Conservation (phyloP, 1,139 yeast genomes). For the Candida sp. region DNA sequence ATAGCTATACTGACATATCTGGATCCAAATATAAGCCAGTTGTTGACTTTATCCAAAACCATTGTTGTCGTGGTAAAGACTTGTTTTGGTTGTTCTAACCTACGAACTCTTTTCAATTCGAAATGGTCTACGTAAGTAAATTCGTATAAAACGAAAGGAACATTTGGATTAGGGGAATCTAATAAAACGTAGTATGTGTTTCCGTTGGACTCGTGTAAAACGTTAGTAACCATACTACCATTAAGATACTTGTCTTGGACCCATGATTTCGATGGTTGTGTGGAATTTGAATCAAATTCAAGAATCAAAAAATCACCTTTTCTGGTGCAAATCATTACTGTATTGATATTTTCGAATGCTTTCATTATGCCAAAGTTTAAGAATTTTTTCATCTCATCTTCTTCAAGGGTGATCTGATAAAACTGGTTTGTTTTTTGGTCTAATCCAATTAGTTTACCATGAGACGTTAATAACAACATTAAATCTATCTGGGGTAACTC, state of each 20-base stretch:
- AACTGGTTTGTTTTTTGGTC: conserved; percentile 14
- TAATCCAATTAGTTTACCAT: conserved; percentile 49
- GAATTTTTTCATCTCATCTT: conserved; percentile 24
- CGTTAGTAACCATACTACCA: conserved; percentile 51
- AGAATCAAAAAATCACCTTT: conserved; percentile 51
- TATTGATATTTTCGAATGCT: conserved; percentile 36
- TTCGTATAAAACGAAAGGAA: conserved; percentile 48
- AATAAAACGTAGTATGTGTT: conserved; percentile 35
- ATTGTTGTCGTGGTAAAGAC: conserved; percentile 61
- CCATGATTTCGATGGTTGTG: conserved; percentile 18
- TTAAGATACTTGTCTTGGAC: conserved; percentile 14
- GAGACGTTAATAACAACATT: conserved; percentile 57
- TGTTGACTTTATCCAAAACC: conserved; percentile 32
- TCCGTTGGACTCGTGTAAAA: conserved; percentile 28
- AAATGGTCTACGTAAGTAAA: conserved; percentile 19
- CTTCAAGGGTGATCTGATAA: conserved; percentile 24
- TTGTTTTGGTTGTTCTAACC: conserved; percentile 34
- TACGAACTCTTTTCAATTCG: conserved; percentile 12
- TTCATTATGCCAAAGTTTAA: conserved; percentile 50
- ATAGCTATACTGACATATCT: conserved; percentile 65
- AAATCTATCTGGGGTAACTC: conserved; percentile 34
- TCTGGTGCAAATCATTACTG: conserved; percentile 49
- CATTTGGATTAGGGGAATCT: conserved; percentile 69
- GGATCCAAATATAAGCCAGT: conserved; percentile 62
- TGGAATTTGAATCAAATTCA: conserved; percentile 25